phyloP scores from a whole-genome alignment of 1,284 basidiomycete species.

The Boletus sp. region DNA sequence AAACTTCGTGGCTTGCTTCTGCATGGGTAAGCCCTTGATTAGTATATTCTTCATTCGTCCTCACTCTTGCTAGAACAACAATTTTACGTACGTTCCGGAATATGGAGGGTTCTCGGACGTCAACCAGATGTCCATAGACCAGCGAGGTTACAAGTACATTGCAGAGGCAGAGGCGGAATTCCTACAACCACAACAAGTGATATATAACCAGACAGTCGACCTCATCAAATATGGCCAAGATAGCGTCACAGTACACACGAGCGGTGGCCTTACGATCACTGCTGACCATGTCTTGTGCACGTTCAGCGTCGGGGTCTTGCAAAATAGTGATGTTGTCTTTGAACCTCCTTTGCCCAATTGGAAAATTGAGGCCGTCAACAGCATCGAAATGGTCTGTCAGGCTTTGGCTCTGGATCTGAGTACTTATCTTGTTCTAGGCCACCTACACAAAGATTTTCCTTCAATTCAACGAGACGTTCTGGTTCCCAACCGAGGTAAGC shows the following conservation, averaged over 20 bases:
- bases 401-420: background rate
- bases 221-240: conserved; percentile 44
- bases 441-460: conserved; percentile 73
- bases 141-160: conserved; percentile 56
- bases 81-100: conserved; percentile 57
- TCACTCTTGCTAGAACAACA: conserved; percentile 47
- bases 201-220: conserved; percentile 51
- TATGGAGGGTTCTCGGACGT: conserved; percentile 57
- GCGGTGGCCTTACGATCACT: conserved; percentile 41
- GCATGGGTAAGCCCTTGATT: conserved; percentile 45
- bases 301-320: conserved; percentile 61
- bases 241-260: conserved; percentile 45
- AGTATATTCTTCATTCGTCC: background rate
- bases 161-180: conserved; percentile 55
- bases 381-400: conserved; percentile 55
- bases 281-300: conserved; percentile 60
- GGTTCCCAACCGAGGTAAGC: conserved; percentile 62
- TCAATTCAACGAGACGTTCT: conserved; percentile 62
- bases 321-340: conserved; percentile 57
- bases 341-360: conserved; percentile 54
- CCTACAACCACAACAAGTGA: conserved; percentile 42
- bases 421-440: conserved; percentile 30
- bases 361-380: conserved; percentile 64
- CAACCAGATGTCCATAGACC: conserved; percentile 55
- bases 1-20: conserved; percentile 59